Base-by-base conservation (phyloP, 345 rosid species). In the Lagerstroemia speciosa region DNA sequence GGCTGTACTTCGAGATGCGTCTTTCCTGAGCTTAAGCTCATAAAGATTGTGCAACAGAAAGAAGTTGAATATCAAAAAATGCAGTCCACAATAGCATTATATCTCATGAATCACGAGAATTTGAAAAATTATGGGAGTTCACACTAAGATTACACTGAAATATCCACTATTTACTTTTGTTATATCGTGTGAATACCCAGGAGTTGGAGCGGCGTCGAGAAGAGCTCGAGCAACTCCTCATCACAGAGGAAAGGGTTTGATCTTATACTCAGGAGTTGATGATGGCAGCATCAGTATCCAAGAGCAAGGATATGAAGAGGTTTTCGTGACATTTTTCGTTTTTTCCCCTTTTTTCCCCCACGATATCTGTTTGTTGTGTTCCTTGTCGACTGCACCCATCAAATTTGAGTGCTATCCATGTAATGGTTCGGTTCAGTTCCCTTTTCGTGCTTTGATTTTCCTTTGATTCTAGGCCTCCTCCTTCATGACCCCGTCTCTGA, bases 181-280 rank as follows among this genome's bases (percentile, higher is more conserved):
- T 26, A 5, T 24, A 20, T 61, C 66, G 32, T 63, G 58, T 24
- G 50, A 55, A 37, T 58, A 53, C 24, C 32, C 89, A 94, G 99
- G 93, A 94, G 50, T 70, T 94, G 77, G 92, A 86, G 68, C 80
- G 81, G 65, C 90, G 96, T 63, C 85, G 84, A 76, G 96, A 83
- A 74, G 96, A 94, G 58, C 89, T 94, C 46, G 93, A 94, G 81
- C 99, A 87, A 66, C 76, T 92, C 76, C 91, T 94, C 63, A 3
- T 94, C 31, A 69, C 69, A 62, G 92, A 22, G 46, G 85, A 85
- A 81, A 30, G 64, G 19, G 67, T 43, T 65, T 65, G 32, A 65
- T 30, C 20, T 7, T 16, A 58, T 58, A 14, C 19, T 0, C 63
- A 27, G 63, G 33, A 58, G 33, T 15, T 30, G 20, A 11, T 27